Evolutionary conservation across 805 yeast genomes (phyloP).

Genomic region (Yarrowia sp.): DNA sequence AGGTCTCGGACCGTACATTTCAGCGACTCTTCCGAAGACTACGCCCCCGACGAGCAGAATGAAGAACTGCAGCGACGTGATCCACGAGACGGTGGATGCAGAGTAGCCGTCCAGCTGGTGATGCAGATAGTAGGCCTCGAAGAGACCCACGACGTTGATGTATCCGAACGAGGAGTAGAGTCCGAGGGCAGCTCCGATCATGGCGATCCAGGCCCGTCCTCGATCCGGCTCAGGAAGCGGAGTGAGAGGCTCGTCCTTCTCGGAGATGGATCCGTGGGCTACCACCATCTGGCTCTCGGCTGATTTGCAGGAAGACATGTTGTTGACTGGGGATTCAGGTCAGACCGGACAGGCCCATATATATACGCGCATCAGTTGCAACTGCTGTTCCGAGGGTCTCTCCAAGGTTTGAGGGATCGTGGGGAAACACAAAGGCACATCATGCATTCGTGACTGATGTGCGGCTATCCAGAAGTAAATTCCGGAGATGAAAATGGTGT

Average conservation of each 20-base stretch:
- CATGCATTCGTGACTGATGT: not conserved
- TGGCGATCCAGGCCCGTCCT: conserved; percentile 19
- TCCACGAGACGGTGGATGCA: conserved; percentile 62
- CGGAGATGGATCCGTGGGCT: not conserved
- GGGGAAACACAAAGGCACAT: not conserved
- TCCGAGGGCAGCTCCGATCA: conserved; percentile 3
- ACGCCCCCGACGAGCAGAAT: conserved; percentile 46
- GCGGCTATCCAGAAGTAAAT: too few relatives aligned
- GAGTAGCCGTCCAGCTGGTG: conserved; percentile 50
- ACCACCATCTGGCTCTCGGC: not conserved
- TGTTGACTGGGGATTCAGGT: too few relatives aligned
- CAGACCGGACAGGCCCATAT: too few relatives aligned
- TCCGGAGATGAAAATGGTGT: too few relatives aligned
- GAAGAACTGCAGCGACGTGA: conserved; percentile 48
- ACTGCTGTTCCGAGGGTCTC: not conserved
- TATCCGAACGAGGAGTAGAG: conserved; percentile 49
- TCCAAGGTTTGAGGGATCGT: not conserved
- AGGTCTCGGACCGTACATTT: conserved; percentile 51
- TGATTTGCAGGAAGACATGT: conserved; percentile 1
- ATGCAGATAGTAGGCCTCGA: conserved; percentile 53
- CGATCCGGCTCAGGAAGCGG: conserved; percentile 5
- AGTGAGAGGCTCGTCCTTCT: not conserved
- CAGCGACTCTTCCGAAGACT: conserved; percentile 53
- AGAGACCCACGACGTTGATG: conserved; percentile 62
- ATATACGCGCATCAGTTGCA: not conserved